A percentile compares a stretch with the other conserved stretches of the same genome.
Evolutionary conservation across 495 filamentous ascomycete genomes (phyloP).

Genomic region (Aspergillus asperescens): DNA sequence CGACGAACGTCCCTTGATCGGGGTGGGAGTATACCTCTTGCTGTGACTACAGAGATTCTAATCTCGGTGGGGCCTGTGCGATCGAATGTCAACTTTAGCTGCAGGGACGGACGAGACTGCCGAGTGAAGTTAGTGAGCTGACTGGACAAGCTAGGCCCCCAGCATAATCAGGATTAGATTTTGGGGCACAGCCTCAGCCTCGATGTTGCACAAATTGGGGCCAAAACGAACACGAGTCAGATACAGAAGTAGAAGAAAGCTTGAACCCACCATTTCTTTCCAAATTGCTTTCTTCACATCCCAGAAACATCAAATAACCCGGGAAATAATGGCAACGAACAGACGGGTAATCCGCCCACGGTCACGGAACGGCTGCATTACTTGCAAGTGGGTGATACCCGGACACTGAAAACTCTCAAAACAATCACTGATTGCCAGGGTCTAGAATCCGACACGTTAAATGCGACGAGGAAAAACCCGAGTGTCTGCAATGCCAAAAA

Average conservation of each 20-base stretch:
- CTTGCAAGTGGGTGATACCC: constrained; percentile 19
- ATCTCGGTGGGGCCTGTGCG: too few species aligned
- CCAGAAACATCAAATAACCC: neutral
- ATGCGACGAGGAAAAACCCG: constrained; percentile 56
- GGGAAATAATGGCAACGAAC: neutral
- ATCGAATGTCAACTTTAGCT: constrained; percentile 25
- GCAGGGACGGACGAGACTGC: too few species aligned
- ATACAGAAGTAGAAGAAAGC: too few species aligned
- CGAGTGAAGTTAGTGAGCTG: too few species aligned
- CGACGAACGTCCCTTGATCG: constrained; percentile 24
- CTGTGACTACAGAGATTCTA: constrained; percentile 60
- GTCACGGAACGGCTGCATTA: constrained; percentile 16
- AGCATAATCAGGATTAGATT: neutral
- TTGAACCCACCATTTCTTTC: neutral
- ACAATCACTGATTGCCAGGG: neutral
- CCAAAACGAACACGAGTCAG: neutral
- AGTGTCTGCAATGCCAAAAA: constrained; percentile 42
- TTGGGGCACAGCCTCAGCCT: too few species aligned
- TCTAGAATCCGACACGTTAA: constrained; percentile 55
- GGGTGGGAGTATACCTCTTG: constrained; percentile 61
- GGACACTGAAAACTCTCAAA: neutral
- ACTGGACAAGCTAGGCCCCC: neutral
- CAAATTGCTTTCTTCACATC: too few species aligned
- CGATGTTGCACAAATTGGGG: neutral
- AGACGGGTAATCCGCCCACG: neutral